A percentile compares a stretch with the other conserved stretches of the same genome.
These are phyloP conservation scores for Caryopteris hybrid DNA, from an alignment of 305 asterid species.

Conservation along the genomic window DNA sequence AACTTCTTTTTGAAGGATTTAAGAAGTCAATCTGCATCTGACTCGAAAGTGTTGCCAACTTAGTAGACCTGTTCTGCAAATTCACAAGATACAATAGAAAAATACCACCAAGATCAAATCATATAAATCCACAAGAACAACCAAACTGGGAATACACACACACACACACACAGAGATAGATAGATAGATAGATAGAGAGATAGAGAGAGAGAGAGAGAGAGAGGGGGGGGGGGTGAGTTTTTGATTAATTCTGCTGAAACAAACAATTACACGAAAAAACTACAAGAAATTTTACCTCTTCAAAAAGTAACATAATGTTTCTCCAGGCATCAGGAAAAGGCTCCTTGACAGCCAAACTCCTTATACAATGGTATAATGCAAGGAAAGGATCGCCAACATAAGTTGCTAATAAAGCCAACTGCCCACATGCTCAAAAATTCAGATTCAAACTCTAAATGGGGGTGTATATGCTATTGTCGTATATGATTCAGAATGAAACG, in stretches of 20 bases:
- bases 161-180: too few species aligned
- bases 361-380: constrained; percentile 76
- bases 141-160: not conserved
- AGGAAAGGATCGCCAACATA: constrained; percentile 71
- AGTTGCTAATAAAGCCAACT: constrained; percentile 84
- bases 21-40: constrained; percentile 51
- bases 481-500: not conserved
- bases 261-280: not conserved
- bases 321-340: constrained; percentile 94
- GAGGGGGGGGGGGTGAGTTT: too few species aligned
- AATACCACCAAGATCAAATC: not conserved
- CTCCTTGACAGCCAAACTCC: constrained; percentile 86
- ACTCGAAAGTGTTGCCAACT: constrained; percentile 35
- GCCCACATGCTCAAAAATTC: constrained; percentile 22
- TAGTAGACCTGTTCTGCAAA: constrained; percentile 68
- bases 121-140: not conserved
- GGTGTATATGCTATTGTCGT: not conserved
- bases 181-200: too few species aligned
- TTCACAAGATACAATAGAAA: constrained; percentile 26
- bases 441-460: not conserved
- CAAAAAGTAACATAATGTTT: constrained; percentile 71
- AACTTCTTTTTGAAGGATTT: constrained; percentile 47
- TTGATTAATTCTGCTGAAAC: not conserved
- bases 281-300: constrained; percentile 48
- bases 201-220: too few species aligned